A percentile compares a stretch with the other conserved stretches of the same genome.
These are phyloP conservation scores for Bruguiera hainesii DNA, from an alignment of 441 rosid genomes.

Conservation along the genomic window DNA sequence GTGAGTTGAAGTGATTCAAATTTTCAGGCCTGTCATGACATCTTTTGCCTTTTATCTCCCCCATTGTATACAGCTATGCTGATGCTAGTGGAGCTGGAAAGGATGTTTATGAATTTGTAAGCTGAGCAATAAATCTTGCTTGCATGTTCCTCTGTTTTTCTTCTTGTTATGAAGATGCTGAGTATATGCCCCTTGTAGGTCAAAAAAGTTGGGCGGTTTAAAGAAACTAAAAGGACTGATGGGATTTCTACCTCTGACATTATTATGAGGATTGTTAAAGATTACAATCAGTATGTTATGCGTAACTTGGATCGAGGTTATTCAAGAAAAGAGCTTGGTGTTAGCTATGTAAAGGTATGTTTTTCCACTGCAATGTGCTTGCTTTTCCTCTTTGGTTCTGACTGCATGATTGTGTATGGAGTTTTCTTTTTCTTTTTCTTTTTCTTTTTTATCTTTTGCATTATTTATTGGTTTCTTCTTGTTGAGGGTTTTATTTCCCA, in stretches of 20 bases:
- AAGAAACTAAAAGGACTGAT: conserved; percentile 85
- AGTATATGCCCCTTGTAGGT: conserved; percentile 30
- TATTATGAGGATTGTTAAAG: conserved; percentile 85
- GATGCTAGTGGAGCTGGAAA: conserved; percentile 85
- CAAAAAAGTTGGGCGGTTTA: conserved; percentile 63
- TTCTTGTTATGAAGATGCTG: conserved; percentile 1
- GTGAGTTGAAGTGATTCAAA: background rate
- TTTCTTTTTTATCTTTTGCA: background rate
- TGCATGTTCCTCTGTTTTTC: background rate
- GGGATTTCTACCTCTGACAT: conserved; percentile 89
- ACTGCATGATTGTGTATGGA: background rate
- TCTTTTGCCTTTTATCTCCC: conserved; percentile 9
- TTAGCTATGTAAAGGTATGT: conserved; percentile 78
- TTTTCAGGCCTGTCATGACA: background rate
- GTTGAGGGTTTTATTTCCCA: background rate
- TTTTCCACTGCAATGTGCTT: background rate
- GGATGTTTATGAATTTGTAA: conserved; percentile 89
- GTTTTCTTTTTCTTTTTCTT: background rate
- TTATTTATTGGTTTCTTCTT: background rate
- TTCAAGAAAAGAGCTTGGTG: conserved; percentile 80
- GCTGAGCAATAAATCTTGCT: conserved; percentile 22
- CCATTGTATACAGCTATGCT: conserved; percentile 55
- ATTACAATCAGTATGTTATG: conserved; percentile 79
- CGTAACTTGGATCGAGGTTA: conserved; percentile 84
- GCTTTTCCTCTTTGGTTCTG: conserved; percentile 6